A percentile compares a stretch with the other conserved stretches of the same genome.
Conservation (phyloP, 2,329 filamentous ascomycete genomes). For the Gaeumannomyces sp. region DNA sequence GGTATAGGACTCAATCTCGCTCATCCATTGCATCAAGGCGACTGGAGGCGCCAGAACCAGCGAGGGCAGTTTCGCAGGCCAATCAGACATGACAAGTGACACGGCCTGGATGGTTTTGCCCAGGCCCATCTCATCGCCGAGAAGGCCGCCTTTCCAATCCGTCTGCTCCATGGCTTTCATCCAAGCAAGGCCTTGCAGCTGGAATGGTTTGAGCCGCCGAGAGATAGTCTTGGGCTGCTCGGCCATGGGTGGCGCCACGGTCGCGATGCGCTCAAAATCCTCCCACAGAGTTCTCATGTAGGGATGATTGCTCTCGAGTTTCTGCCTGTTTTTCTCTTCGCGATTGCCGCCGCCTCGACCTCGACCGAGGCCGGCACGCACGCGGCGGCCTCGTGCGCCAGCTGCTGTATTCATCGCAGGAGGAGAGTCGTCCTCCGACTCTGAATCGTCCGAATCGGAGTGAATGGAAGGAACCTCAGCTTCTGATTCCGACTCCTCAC, state of each 20-base stretch:
- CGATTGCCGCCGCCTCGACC: not conserved
- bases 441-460: not conserved
- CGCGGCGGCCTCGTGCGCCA: not conserved
- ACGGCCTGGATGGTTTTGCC: constrained; percentile 98
- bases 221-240: constrained; percentile 72
- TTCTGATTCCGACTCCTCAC: not conserved
- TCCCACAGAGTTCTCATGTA: constrained; percentile 80
- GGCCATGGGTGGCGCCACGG: constrained; percentile 57
- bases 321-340: constrained; percentile 47
- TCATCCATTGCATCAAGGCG: constrained; percentile 91
- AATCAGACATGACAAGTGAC: constrained; percentile 96
- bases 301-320: constrained; percentile 72
- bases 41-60: constrained; percentile 89
- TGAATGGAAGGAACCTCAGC: not conserved
- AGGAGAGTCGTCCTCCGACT: not conserved
- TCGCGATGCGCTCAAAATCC: constrained; percentile 60
- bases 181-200: constrained; percentile 90
- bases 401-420: not conserved
- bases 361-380: not conserved
- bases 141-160: constrained; percentile 78
- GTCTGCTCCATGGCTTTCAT: constrained; percentile 86
- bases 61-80: constrained; percentile 73
- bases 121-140: constrained; percentile 98
- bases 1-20: constrained; percentile 74
- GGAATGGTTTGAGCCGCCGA: constrained; percentile 83